phyloP scores from a whole-genome alignment of 805 yeast genomes.

The Sporopachydermia lactativora region DNA sequence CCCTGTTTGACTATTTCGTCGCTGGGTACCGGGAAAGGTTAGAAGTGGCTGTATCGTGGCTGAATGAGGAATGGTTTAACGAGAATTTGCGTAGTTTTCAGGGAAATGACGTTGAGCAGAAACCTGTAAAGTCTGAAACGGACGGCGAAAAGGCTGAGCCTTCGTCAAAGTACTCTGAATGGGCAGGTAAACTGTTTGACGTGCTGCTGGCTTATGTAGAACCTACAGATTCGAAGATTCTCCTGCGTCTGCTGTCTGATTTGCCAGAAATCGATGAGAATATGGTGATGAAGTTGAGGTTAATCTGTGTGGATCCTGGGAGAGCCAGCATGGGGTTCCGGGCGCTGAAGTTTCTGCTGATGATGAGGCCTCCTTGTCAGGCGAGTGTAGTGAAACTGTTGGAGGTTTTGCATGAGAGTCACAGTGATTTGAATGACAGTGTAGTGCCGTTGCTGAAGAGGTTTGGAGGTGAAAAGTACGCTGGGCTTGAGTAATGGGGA shows the following conservation, averaged over 20 bases:
- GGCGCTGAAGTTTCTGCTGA: constrained; percentile 66
- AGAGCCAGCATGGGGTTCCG: constrained; percentile 71
- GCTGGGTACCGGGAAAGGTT: constrained; percentile 58
- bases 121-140: too few species aligned
- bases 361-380: constrained; percentile 84
- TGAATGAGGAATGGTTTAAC: constrained; percentile 87
- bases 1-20: constrained; percentile 59
- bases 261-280: constrained; percentile 58
- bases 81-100: constrained; percentile 28
- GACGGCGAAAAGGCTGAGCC: constrained; percentile 9
- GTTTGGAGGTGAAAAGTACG: constrained; percentile 14
- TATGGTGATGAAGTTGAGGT: constrained; percentile 49
- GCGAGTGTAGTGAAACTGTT: constrained; percentile 23
- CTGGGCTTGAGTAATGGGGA: too few species aligned
- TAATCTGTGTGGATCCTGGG: constrained; percentile 76
- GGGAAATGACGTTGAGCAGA: constrained; percentile 11
- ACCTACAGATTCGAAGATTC: constrained; percentile 60
- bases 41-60: constrained; percentile 77
- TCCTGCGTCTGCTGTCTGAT: constrained; percentile 76
- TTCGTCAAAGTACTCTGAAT: constrained; percentile 44
- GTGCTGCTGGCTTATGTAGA: constrained; percentile 77
- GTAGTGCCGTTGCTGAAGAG: constrained; percentile 14
- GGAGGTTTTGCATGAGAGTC: constrained; percentile 15
- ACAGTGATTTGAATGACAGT: constrained; percentile 12
- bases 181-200: constrained; percentile 64